phyloP scores from a whole-genome alignment of 495 filamentous ascomycete genomes.

The Achaetomiella virescens region DNA sequence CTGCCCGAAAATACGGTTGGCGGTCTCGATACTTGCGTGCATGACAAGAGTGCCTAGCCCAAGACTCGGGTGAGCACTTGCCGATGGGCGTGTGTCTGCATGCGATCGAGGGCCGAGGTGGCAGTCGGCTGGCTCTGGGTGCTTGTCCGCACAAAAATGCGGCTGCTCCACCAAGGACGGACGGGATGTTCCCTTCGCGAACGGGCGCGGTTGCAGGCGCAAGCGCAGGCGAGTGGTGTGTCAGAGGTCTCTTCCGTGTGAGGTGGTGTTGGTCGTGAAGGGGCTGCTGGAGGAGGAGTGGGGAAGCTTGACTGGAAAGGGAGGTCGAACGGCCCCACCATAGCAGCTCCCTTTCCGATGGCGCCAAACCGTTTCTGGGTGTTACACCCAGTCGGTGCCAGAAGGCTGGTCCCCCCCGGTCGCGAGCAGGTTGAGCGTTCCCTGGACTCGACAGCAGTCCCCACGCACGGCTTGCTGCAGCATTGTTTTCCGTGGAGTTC shows the following conservation, averaged over 20 bases:
- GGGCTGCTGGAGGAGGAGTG: background rate
- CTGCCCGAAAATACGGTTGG: no score
- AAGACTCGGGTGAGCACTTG: background rate
- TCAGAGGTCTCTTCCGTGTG: background rate
- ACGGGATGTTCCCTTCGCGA: background rate
- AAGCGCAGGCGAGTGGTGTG: slow-evolving; percentile 7
- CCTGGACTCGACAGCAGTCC: no score
- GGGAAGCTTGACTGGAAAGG: background rate
- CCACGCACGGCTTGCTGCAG: slow-evolving; percentile 3
- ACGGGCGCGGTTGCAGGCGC: slow-evolving; percentile 9
- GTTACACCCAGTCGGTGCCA: slow-evolving; percentile 20
- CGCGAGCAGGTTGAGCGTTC: no score
- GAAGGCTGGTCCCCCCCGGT: slow-evolving; percentile 17
- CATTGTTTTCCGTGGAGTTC: background rate
- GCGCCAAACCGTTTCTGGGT: slow-evolving; percentile 25
- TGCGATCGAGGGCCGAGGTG: background rate
- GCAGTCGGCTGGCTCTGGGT: slow-evolving; percentile 5
- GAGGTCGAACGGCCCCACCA: background rate
- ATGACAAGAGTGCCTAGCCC: background rate
- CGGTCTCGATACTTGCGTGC: background rate
- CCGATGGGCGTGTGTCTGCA: no score
- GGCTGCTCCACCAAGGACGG: background rate
- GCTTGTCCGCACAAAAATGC: slow-evolving; percentile 16
- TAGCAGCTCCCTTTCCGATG: slow-evolving; percentile 10
- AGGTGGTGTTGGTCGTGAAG: background rate